A percentile compares a stretch with the other conserved stretches of the same genome.
These are phyloP conservation scores for Ceratobasidium sp. DNA, from an alignment of 1,284 basidiomycete genomes.

Conservation along the genomic window DNA sequence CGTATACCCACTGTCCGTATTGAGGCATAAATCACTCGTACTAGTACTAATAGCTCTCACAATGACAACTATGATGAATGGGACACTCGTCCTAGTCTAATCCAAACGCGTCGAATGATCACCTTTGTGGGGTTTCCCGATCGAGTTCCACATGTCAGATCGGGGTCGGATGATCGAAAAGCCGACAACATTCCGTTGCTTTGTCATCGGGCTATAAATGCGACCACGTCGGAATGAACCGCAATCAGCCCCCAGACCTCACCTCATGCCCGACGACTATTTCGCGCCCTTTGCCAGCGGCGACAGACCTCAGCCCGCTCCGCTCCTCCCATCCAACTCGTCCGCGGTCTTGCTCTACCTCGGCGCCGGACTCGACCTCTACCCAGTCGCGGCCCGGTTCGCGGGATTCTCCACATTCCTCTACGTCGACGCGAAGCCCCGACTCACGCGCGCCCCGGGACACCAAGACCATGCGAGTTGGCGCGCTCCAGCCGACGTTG, in stretches of 20 bases:
- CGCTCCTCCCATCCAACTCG: background rate
- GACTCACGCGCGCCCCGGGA: slow-evolving; percentile 32
- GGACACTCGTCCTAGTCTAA: background rate
- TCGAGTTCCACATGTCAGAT: background rate
- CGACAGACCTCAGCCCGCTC: background rate
- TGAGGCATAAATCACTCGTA: too few species aligned
- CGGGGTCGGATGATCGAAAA: background rate
- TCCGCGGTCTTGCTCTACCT: slow-evolving; percentile 32
- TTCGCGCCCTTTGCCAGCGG: slow-evolving; percentile 30
- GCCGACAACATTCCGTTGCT: background rate
- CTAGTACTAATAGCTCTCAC: background rate
- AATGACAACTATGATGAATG: background rate
- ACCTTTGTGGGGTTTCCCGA: background rate
- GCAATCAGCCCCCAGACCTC: background rate
- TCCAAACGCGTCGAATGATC: background rate
- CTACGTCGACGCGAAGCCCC: slow-evolving; percentile 39
- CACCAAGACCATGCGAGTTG: slow-evolving; percentile 38
- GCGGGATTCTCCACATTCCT: slow-evolving; percentile 32
- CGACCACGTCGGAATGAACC: background rate
- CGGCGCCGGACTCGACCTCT: slow-evolving; percentile 33
- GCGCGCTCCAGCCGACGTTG: slow-evolving; percentile 37
- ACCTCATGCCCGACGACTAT: slow-evolving; percentile 19
- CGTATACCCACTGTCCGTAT: background rate
- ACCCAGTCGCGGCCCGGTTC: slow-evolving; percentile 24
- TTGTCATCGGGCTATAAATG: background rate